Conservation (phyloP, 1,284 basidiomycete genomes). For the Ustilago cynodontis region DNA sequence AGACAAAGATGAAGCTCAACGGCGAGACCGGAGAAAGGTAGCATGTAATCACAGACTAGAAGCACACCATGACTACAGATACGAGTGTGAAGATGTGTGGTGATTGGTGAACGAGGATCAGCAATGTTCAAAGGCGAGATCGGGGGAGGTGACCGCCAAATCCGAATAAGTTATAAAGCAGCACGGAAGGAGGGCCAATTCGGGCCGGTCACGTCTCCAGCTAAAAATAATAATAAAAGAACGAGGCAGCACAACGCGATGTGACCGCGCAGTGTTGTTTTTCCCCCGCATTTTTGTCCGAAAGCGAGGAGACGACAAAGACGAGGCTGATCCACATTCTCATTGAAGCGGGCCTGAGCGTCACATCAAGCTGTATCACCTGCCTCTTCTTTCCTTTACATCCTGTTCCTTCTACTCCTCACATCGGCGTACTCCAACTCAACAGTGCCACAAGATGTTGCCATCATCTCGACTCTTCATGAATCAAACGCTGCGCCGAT, state of each 20-base stretch:
- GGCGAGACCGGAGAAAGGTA: background rate
- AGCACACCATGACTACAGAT: background rate
- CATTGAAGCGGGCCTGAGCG: conserved; percentile 20
- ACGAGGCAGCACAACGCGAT: conserved; percentile 14
- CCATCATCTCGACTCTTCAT: conserved; percentile 27
- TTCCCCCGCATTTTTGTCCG: conserved; percentile 20
- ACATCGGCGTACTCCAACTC: too few relatives aligned
- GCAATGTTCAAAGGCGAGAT: background rate
- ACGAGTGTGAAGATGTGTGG: background rate
- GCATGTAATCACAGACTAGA: background rate
- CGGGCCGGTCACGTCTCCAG: background rate
- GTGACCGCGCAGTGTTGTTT: background rate
- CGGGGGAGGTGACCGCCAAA: conserved; percentile 29
- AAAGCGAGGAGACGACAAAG: too few relatives aligned
- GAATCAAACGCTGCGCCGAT: conserved; percentile 28
- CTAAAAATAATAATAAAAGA: too few relatives aligned
- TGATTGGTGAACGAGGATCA: background rate
- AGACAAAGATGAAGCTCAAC: conserved; percentile 24
- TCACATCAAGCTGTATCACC: background rate
- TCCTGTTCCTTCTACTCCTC: background rate
- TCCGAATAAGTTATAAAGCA: conserved; percentile 5
- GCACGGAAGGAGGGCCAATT: background rate
- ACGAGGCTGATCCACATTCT: background rate
- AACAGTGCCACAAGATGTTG: conserved; percentile 20
- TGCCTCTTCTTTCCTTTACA: background rate